Conservation (phyloP, 768 basidiomycete species). For the Lentinula aciculospora region DNA sequence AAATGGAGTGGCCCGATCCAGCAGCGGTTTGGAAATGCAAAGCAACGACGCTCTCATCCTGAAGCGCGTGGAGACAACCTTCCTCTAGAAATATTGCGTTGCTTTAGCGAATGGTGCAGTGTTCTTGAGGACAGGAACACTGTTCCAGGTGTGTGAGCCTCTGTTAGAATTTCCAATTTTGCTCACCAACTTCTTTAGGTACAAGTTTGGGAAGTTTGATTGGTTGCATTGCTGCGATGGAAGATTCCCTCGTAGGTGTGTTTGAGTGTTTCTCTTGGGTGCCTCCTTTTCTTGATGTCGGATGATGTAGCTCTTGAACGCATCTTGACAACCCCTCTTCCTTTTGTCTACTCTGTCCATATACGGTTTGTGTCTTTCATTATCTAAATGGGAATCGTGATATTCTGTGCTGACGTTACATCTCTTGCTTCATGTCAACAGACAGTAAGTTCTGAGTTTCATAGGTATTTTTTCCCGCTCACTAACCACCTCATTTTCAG, state of each 20-base stretch:
- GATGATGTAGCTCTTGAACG: constrained; percentile 41
- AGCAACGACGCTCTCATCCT: constrained; percentile 18
- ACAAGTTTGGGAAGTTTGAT: constrained; percentile 47
- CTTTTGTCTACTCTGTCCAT: constrained; percentile 61
- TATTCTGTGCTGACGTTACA: not conserved
- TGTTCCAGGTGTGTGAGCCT: constrained; percentile 40
- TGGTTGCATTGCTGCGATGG: constrained; percentile 40
- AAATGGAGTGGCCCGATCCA: constrained; percentile 33
- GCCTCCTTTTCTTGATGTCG: not conserved
- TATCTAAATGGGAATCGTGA: not conserved
- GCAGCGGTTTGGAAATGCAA: constrained; percentile 19
- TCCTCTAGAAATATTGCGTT: constrained; percentile 49
- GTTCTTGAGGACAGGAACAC: constrained; percentile 52
- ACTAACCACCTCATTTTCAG: constrained; percentile 18
- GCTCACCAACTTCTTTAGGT: constrained; percentile 21
- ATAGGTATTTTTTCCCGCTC: not conserved
- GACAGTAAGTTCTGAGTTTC: constrained; percentile 5
- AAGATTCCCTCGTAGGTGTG: constrained; percentile 47
- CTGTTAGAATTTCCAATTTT: not conserved
- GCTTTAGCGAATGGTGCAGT: constrained; percentile 54
- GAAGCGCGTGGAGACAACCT: constrained; percentile 41
- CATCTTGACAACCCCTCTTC: constrained; percentile 59
- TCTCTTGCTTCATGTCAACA: constrained; percentile 3
- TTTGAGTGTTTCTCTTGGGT: not conserved
- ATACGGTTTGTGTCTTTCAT: constrained; percentile 25